Base-by-base conservation (phyloP, 106 monocot species). In the Alisma plantagoaquatica region DNA sequence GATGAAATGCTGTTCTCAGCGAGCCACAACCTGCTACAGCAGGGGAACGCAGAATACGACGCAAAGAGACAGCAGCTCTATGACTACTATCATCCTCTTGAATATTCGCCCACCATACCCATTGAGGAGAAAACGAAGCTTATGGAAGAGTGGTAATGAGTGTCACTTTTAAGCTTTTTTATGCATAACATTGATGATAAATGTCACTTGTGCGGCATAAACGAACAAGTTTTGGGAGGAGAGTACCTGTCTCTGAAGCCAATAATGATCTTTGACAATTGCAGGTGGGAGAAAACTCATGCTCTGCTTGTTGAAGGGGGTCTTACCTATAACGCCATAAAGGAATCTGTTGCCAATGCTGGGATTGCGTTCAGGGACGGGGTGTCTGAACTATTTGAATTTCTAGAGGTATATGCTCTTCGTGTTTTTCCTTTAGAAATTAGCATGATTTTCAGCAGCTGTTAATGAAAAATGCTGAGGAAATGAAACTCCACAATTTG, bases 211-310 rank as follows among this genome's bases (percentile, higher is more conserved):
- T 22, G 10, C 4, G 14, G 10, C 41, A 5, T 33, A 12, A 21
- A 11, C 2, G 16, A n/a, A 16, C 12, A n/a, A 16, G 27, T 10
- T 53, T 26, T 4, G 19, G 3, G 19, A 51, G 2, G n/a, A n/a
- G n/a, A n/a, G n/a, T n/a, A n/a, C n/a, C n/a, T n/a, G n/a, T n/a
- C n/a, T n/a, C n/a, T n/a, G n/a, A n/a, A n/a, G n/a, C n/a, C n/a
- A 30, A 15, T 8, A 51, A 24, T 12, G 15, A 23, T 10, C 5
- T 44, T 44, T 44, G 20, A 10, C 43, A 44, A 44, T 44, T 54
- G 19, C 57, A 87, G 87, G 87, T 87, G 87, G 87, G 82, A 78
- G 65, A 87, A 87, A 59, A 76, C 87, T 26, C 87, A 82, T 67
- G 64, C 72, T 48, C 87, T 87, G 73, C 82, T 87, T 27, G 69